Evolutionary conservation across 306 rosid genomes (phyloP).

Genomic region (Bauhinia variegata): DNA sequence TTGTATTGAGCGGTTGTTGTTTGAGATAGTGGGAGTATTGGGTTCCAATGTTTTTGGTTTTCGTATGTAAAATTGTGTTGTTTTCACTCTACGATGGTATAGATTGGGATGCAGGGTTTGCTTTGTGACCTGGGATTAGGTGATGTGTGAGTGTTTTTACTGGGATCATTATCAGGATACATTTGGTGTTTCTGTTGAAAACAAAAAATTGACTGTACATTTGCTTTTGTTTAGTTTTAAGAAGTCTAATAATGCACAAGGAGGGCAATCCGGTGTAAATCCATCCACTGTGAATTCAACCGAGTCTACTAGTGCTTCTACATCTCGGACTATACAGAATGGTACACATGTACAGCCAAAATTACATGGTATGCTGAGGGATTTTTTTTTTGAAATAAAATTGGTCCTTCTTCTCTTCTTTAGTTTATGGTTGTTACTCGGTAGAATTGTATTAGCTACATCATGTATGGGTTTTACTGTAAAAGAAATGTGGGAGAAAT

Average conservation of each 20-base stretch:
- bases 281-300: conserved; percentile 54
- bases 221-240: conserved; percentile 54
- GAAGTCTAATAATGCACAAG: conserved; percentile 86
- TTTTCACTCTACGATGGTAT: no score
- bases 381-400: neutral
- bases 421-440: conserved; percentile 23
- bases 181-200: neutral
- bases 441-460: neutral
- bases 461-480: neutral
- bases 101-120: neutral
- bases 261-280: conserved; percentile 78
- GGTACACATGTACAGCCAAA: conserved; percentile 66
- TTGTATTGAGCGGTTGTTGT: neutral
- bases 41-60: conserved; percentile 14
- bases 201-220: conserved; percentile 21
- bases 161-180: neutral
- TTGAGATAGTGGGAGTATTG: conserved; percentile 16
- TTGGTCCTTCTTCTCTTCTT: conserved; percentile 27
- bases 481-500: no score
- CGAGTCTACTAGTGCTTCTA: conserved; percentile 54
- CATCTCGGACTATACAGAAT: conserved; percentile 54
- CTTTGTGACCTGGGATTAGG: conserved; percentile 4
- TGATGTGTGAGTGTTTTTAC: neutral
- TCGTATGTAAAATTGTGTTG: neutral
- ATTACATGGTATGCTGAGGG: conserved; percentile 56